Conservation (phyloP, 2,329 filamentous ascomycete genomes). For the Uncinocarpus reesii region DNA sequence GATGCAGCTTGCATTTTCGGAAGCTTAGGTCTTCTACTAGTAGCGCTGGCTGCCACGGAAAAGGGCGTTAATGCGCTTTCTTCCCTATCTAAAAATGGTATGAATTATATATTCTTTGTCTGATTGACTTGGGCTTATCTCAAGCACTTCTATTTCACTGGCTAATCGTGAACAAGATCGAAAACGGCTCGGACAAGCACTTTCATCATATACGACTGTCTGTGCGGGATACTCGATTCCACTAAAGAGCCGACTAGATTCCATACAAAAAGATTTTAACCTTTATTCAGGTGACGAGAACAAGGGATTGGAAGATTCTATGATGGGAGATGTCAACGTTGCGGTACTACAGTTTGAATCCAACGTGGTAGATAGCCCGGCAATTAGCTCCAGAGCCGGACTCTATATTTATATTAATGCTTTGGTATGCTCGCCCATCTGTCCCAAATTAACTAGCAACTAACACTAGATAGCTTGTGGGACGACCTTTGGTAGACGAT, state of each 20-base stretch:
- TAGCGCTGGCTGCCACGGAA: constrained; percentile 29
- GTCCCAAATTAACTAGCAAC: constrained; percentile 9
- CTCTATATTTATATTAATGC: constrained; percentile 79
- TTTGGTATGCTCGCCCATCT: constrained; percentile 45
- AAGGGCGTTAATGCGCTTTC: constrained; percentile 32
- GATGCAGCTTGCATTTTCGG: constrained; percentile 32
- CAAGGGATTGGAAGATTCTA: constrained; percentile 35
- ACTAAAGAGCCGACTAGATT: constrained; percentile 31
- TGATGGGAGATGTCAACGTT: constrained; percentile 35
- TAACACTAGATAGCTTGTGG: constrained; percentile 55
- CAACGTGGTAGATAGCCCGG: constrained; percentile 54
- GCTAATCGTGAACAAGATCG: constrained; percentile 21
- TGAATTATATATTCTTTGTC: too few species aligned
- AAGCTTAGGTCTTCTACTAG: constrained; percentile 34
- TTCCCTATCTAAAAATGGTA: constrained; percentile 28
- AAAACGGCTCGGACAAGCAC: constrained; percentile 30
- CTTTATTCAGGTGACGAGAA: constrained; percentile 34
- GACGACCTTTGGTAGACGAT: constrained; percentile 75
- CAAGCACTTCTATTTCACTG: neutral
- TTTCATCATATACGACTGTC: constrained; percentile 33
- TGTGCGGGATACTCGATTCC: constrained; percentile 32
- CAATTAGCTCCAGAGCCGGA: constrained; percentile 66
- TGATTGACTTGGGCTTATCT: too few species aligned
- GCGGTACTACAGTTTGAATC: constrained; percentile 45
- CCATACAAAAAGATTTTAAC: constrained; percentile 34